Evolutionary conservation across 331 rosid genomes (phyloP).

Genomic region (Dryas integrifolia): DNA sequence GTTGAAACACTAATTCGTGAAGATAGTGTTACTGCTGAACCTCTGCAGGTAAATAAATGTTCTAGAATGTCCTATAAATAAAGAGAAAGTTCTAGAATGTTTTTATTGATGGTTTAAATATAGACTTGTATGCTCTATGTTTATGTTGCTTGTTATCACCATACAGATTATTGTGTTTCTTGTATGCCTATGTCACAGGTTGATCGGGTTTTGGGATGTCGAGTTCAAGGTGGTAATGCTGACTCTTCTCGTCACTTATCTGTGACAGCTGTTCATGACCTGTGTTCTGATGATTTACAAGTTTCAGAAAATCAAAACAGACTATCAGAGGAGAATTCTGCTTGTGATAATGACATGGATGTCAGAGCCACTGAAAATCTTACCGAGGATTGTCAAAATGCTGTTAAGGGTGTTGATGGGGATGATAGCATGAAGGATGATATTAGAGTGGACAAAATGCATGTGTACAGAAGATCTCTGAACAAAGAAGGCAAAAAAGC

Average conservation of each 20-base stretch:
- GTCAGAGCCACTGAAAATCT: conserved; percentile 45
- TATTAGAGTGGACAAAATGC: conserved; percentile 47
- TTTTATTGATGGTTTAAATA: conserved; percentile 23
- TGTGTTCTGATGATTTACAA: conserved; percentile 47
- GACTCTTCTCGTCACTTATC: conserved; percentile 43
- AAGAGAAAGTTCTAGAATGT: conserved; percentile 15
- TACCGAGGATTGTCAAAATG: conserved; percentile 46
- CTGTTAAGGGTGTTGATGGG: conserved; percentile 41
- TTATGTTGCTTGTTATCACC: conserved; percentile 19
- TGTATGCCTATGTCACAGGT: conserved; percentile 54
- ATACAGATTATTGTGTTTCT: conserved; percentile 29
- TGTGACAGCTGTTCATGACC: conserved; percentile 45
- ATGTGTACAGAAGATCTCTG: conserved; percentile 72
- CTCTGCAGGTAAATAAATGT: conserved; percentile 65
- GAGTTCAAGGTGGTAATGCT: conserved; percentile 50
- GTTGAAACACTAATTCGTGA: conserved; percentile 40
- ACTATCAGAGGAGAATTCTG: conserved; percentile 46
- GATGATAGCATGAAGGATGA: conserved; percentile 50
- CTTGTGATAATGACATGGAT: conserved; percentile 56
- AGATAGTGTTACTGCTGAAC: conserved; percentile 40
- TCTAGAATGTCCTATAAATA: not conserved
- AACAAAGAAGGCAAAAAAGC: conserved; percentile 65
- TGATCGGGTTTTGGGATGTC: conserved; percentile 94
- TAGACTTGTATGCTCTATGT: conserved; percentile 12
- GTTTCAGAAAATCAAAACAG: conserved; percentile 49